Conservation (phyloP, 257 asterid genomes). For the Solanum medicagineum region DNA sequence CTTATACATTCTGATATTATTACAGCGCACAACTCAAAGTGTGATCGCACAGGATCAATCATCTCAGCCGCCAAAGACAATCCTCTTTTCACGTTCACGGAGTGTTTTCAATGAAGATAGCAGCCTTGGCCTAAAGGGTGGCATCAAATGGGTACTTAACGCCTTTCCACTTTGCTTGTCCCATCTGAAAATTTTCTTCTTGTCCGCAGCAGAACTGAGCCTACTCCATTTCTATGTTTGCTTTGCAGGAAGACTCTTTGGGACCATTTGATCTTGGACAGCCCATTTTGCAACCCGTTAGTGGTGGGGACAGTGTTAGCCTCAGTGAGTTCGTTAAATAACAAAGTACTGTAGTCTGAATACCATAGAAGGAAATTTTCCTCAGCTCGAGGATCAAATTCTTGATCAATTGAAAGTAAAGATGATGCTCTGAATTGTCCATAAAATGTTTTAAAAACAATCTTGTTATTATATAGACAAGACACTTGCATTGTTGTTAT, state of each 20-base stretch:
- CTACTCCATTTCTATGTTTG: neutral
- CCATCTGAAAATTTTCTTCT: neutral
- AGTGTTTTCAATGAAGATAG: constrained; percentile 20
- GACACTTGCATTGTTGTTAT: neutral
- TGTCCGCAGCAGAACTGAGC: neutral
- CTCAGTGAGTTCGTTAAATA: constrained; percentile 6
- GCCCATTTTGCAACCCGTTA: neutral
- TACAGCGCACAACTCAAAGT: constrained; percentile 13
- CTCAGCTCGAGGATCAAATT: neutral
- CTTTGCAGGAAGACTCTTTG: constrained; percentile 25
- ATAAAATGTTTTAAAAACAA: neutral
- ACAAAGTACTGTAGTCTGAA: neutral
- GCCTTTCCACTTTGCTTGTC: neutral
- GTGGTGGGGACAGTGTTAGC: constrained; percentile 12
- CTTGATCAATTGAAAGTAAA: neutral
- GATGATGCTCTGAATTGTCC: neutral
- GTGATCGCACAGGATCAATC: constrained; percentile 18
- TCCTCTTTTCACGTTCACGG: constrained; percentile 8
- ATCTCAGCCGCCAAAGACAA: constrained; percentile 14
- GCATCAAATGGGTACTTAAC: constrained; percentile 27
- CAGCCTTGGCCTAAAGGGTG: constrained; percentile 13
- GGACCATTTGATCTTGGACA: constrained; percentile 18
- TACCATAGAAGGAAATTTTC: neutral
- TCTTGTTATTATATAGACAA: neutral
- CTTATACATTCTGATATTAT: neutral